phyloP scores from a whole-genome alignment of 176 grass and related monocot genomes.

The Oryza punctata region DNA sequence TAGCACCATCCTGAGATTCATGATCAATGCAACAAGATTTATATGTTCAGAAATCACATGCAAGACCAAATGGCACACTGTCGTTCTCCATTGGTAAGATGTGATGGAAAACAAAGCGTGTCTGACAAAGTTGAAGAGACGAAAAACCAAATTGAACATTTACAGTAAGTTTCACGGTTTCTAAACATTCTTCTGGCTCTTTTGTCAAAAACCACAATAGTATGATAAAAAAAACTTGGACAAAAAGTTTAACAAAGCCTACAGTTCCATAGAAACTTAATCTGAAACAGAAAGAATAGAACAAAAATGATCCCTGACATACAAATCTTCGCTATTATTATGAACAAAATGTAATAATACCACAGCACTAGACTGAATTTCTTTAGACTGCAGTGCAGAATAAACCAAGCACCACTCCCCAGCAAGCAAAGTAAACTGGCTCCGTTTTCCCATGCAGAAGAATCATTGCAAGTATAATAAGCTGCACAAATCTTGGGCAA shows the following conservation, averaged over 20 bases:
- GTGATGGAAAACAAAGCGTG: too few species aligned
- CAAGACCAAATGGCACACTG: background rate
- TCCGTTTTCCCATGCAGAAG: slow-evolving; percentile 28
- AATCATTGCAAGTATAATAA: slow-evolving; percentile 31
- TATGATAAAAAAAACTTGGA: slow-evolving; percentile 7
- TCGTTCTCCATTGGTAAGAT: background rate
- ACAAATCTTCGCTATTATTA: background rate
- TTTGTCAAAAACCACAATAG: background rate
- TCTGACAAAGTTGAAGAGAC: too few species aligned
- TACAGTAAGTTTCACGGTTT: background rate
- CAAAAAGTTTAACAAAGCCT: background rate
- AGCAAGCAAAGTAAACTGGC: slow-evolving; percentile 37
- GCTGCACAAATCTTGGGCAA: slow-evolving; percentile 21
- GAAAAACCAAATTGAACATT: background rate
- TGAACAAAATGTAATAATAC: slow-evolving; percentile 39
- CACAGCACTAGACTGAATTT: background rate
- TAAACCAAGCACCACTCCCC: slow-evolving; percentile 24
- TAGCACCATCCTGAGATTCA: background rate
- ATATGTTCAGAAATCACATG: background rate
- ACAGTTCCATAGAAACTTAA: background rate
- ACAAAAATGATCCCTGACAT: background rate
- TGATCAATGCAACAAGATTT: background rate
- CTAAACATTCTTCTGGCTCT: background rate
- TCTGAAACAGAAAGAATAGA: background rate
- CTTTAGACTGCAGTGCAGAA: slow-evolving; percentile 6